Conservation (phyloP, 2,329 filamentous ascomycete genomes). For the Sordariomycetes sp. region DNA sequence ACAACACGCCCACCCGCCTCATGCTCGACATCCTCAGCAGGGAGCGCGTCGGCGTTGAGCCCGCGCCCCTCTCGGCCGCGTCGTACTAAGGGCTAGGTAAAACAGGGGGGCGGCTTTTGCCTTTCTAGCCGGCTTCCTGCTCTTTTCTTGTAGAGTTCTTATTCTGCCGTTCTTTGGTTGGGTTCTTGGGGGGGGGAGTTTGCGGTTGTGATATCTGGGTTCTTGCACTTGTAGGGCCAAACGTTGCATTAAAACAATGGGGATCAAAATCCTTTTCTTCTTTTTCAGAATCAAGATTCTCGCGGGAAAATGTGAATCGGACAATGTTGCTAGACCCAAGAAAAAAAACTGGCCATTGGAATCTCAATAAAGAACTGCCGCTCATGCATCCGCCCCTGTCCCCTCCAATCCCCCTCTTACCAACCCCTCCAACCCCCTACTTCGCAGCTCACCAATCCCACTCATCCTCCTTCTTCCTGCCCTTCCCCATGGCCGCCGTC, state of each 20-base stretch:
- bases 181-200: constrained; percentile 4
- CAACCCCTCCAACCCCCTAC: too few relatives aligned
- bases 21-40: constrained; percentile 85
- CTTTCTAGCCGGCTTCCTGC: too few relatives aligned
- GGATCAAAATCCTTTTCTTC: too few relatives aligned
- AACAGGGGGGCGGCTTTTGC: too few relatives aligned
- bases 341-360: not conserved
- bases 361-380: not conserved
- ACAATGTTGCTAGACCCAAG: not conserved
- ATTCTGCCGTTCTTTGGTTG: not conserved
- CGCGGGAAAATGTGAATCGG: not conserved
- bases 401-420: not conserved
- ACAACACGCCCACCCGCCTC: constrained; percentile 76
- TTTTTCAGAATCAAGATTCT: not conserved
- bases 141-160: not conserved
- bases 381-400: not conserved
- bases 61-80: constrained; percentile 39
- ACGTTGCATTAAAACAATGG: too few relatives aligned
- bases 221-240: too few relatives aligned
- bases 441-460: constrained; percentile 42
- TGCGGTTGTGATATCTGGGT: not conserved
- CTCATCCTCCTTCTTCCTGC: constrained; percentile 40
- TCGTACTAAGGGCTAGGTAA: too few relatives aligned
- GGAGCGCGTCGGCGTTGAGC: constrained; percentile 85
- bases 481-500: constrained; percentile 46